Percentiles rank a stretch among this genome's conserved stretches.
These are phyloP conservation scores for Phytophthora megakarya DNA, from an alignment of 352 stramenopile genomes.

Conservation along the genomic window DNA sequence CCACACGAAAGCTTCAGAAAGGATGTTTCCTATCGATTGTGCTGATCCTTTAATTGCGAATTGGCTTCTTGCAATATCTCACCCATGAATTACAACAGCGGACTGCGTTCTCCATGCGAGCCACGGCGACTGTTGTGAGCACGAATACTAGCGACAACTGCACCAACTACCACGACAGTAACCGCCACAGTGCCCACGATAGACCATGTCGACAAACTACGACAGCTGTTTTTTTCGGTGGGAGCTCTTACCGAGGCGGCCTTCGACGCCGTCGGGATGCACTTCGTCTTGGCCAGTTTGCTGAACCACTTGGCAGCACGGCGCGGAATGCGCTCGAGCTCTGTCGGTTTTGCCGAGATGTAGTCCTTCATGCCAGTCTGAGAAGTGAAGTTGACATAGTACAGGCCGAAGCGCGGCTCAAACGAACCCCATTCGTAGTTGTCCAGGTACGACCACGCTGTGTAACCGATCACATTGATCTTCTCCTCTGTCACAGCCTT, in stretches of 20 bases:
- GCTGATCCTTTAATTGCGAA: too few relatives aligned
- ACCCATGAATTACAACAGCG: conserved; percentile 17
- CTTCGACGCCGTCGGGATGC: conserved; percentile 17
- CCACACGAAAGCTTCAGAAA: neutral
- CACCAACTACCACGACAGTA: conserved; percentile 25
- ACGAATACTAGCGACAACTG: conserved; percentile 21
- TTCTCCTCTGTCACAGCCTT: conserved; percentile 50
- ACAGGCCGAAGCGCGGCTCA: conserved; percentile 53
- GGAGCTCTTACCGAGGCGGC: conserved; percentile 23
- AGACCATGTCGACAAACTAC: conserved; percentile 22
- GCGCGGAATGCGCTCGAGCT: conserved; percentile 45
- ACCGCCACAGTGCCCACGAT: conserved; percentile 29
- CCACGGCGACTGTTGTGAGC: conserved; percentile 17
- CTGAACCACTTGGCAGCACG: conserved; percentile 45
- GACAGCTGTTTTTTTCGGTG: conserved; percentile 28
- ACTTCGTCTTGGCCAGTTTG: conserved; percentile 36
- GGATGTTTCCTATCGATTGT: neutral
- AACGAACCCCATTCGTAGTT: conserved; percentile 95
- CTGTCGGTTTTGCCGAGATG: conserved; percentile 24
- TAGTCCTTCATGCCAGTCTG: conserved; percentile 33
- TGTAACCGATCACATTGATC: conserved; percentile 83
- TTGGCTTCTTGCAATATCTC: too few relatives aligned
- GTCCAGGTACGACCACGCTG: conserved; percentile 93
- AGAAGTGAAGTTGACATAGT: conserved; percentile 56
- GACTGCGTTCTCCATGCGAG: conserved; percentile 13